phyloP scores from a whole-genome alignment of 441 rosid genomes.

The Adansonia grandidieri region DNA sequence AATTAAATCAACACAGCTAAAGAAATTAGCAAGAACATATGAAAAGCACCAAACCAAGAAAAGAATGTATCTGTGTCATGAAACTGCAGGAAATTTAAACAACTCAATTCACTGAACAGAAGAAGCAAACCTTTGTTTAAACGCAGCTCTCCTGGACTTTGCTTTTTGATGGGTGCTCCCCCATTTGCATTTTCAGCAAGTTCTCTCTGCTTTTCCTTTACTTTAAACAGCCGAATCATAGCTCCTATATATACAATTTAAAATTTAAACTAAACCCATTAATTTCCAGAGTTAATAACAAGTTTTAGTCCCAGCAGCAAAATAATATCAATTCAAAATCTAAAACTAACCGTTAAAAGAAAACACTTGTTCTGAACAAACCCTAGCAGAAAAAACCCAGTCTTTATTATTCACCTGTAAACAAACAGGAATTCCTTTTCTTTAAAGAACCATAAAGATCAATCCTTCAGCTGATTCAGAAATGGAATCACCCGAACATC shows the following conservation, averaged over 20 bases:
- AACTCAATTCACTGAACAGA: neutral
- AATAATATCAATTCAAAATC: neutral
- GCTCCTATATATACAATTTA: slow-evolving; percentile 37
- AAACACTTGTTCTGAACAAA: neutral
- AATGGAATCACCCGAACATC: neutral
- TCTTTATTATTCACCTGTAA: neutral
- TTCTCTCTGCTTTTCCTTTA: slow-evolving; percentile 91
- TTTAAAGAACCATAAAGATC: neutral
- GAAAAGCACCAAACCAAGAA: neutral
- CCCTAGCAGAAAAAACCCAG: slow-evolving; percentile 9
- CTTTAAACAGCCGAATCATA: slow-evolving; percentile 94
- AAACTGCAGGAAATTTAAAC: neutral
- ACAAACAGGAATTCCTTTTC: neutral
- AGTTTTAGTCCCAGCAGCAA: neutral
- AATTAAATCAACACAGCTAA: neutral
- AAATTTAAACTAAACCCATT: neutral
- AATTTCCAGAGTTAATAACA: neutral
- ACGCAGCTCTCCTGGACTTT: slow-evolving; percentile 93
- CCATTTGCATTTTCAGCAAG: slow-evolving; percentile 76
- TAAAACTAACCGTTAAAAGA: neutral
- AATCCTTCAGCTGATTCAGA: neutral
- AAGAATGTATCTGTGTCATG: neutral
- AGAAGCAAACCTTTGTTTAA: slow-evolving; percentile 74
- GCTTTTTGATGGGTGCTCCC: slow-evolving; percentile 69
- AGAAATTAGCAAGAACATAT: neutral